Conservation (phyloP, 768 basidiomycete genomes). For the Termitomyces sp. region DNA sequence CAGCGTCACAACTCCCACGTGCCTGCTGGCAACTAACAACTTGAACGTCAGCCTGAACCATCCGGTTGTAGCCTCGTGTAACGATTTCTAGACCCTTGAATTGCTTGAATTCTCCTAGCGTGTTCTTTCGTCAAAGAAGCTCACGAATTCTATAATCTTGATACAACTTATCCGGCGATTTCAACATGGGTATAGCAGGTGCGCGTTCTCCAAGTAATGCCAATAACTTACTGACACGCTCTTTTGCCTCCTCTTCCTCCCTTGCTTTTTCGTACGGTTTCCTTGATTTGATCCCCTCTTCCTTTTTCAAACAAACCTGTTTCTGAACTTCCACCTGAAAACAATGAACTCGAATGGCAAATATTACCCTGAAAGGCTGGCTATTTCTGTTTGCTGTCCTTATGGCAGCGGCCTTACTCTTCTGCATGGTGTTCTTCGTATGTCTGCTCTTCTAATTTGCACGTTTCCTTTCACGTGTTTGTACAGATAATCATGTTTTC, state of each 20-base stretch:
- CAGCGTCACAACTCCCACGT: constrained; percentile 13
- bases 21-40: constrained; percentile 4
- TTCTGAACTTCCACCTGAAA: background rate
- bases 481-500: constrained; percentile 99
- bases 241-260: constrained; percentile 2
- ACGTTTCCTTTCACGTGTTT: background rate
- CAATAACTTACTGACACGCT: constrained; percentile 13
- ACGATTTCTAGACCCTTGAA: constrained; percentile 1
- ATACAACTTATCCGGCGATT: constrained; percentile 16
- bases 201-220: constrained; percentile 16
- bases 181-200: constrained; percentile 41
- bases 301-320: background rate
- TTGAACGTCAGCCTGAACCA: constrained; percentile 14
- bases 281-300: background rate
- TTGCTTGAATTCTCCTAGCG: background rate
- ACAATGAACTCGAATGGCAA: background rate
- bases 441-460: constrained; percentile 30
- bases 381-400: constrained; percentile 96
- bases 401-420: constrained; percentile 90
- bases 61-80: constrained; percentile 4
- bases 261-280: background rate
- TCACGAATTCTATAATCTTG: constrained; percentile 3
- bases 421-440: constrained; percentile 99
- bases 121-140: background rate
- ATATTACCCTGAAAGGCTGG: constrained; percentile 61